phyloP scores from a whole-genome alignment of 2,329 filamentous ascomycete genomes.

The Lecanosticta acicola region DNA sequence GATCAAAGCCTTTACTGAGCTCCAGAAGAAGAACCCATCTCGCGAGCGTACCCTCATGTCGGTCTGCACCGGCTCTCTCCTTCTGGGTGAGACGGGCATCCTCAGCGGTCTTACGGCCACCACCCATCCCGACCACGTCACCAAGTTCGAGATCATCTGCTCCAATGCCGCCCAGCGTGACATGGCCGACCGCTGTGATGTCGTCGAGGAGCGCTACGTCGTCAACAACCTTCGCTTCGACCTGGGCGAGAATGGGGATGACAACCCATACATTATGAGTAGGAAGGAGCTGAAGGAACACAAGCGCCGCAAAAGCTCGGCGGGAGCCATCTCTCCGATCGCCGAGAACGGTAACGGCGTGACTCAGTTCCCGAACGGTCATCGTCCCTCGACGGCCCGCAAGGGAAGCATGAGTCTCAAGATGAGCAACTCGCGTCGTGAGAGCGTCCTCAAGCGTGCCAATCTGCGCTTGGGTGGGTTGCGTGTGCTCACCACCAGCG shows the following conservation, averaged over 20 bases:
- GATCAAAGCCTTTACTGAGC: constrained; percentile 69
- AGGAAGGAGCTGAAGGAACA: constrained; percentile 54
- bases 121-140: constrained; percentile 74
- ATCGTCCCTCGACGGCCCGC: constrained; percentile 44
- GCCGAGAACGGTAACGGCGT: constrained; percentile 29
- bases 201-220: constrained; percentile 78
- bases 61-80: constrained; percentile 71
- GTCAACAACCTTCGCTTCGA: constrained; percentile 90
- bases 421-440: constrained; percentile 65
- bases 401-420: constrained; percentile 83
- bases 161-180: constrained; percentile 66
- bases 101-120: constrained; percentile 74
- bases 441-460: constrained; percentile 73
- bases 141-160: constrained; percentile 75
- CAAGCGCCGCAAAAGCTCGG: constrained; percentile 36
- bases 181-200: constrained; percentile 70
- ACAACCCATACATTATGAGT: constrained; percentile 76
- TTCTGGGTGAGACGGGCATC: constrained; percentile 71
- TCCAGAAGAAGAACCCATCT: constrained; percentile 71
- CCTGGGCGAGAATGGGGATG: constrained; percentile 67
- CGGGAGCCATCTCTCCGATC: constrained; percentile 37
- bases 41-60: constrained; percentile 77
- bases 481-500: constrained; percentile 73
- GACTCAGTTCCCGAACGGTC: constrained; percentile 32
- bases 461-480: constrained; percentile 65